Evolutionary conservation across 2,329 filamentous ascomycete genomes (phyloP).

Genomic region (Penicillium vulpinum): DNA sequence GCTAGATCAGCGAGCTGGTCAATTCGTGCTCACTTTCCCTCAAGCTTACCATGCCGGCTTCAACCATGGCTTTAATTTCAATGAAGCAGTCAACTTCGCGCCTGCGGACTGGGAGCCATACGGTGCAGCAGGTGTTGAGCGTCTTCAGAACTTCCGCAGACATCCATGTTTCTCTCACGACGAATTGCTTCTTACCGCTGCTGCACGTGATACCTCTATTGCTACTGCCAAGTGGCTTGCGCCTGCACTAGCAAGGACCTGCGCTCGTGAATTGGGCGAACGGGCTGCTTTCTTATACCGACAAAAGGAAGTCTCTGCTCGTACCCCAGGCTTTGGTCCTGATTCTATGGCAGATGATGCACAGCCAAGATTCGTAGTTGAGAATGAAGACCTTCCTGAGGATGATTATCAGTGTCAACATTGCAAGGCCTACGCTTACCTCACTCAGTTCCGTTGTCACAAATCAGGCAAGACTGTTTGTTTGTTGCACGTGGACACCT

Average conservation of each 20-base stretch:
- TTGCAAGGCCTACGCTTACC: constrained; percentile 89
- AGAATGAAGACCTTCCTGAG: constrained; percentile 76
- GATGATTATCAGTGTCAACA: constrained; percentile 89
- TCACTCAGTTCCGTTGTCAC: constrained; percentile 85
- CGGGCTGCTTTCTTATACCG: constrained; percentile 68
- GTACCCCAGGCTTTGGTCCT: constrained; percentile 56
- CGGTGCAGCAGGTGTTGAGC: constrained; percentile 80
- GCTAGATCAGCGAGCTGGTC: constrained; percentile 90
- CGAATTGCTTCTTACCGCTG: constrained; percentile 87
- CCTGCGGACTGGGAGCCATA: constrained; percentile 93
- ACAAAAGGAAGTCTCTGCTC: constrained; percentile 58
- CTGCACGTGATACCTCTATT: constrained; percentile 75
- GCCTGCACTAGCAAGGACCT: constrained; percentile 78
- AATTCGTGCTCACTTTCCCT: constrained; percentile 95
- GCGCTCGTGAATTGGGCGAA: constrained; percentile 68
- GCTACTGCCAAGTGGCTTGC: constrained; percentile 94
- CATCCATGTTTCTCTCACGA: constrained; percentile 98
- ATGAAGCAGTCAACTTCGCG: constrained; percentile 97
- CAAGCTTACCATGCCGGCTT: constrained; percentile 97
- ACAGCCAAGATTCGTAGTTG: constrained; percentile 62
- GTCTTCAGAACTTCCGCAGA: constrained; percentile 81
- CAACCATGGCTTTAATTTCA: constrained; percentile 98
- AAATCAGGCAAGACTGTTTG: constrained; percentile 81
- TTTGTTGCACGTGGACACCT: constrained; percentile 74
- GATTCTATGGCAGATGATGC: constrained; percentile 52